phyloP scores from a whole-genome alignment of 2,329 filamentous ascomycete genomes.

The Phyllosticta citribraziliensis region DNA sequence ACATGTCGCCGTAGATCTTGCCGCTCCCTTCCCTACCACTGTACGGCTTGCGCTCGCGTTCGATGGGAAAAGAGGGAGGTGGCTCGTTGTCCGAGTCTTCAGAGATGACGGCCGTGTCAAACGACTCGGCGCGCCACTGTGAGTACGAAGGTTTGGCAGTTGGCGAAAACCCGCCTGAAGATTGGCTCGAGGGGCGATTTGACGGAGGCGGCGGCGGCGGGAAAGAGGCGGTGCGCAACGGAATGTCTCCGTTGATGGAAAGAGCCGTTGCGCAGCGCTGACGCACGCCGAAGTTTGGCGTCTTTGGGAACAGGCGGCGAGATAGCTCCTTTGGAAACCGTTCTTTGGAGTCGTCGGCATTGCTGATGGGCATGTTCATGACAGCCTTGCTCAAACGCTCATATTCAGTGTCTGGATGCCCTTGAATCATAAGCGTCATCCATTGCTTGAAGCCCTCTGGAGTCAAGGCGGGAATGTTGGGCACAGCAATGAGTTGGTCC shows the following conservation, averaged over 20 bases:
- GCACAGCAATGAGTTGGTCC: slow-evolving; percentile 15
- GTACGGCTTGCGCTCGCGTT: slow-evolving; percentile 58
- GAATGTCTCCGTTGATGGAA: slow-evolving; percentile 35
- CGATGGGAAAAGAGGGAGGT: slow-evolving; percentile 43
- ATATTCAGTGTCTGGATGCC: slow-evolving; percentile 67
- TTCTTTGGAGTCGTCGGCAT: slow-evolving; percentile 55
- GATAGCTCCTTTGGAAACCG: slow-evolving; percentile 72
- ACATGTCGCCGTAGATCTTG: slow-evolving; percentile 40
- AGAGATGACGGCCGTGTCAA: slow-evolving; percentile 23
- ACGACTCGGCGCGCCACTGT: slow-evolving; percentile 16
- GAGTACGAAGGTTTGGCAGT: slow-evolving; percentile 20
- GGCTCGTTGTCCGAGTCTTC: slow-evolving; percentile 30
- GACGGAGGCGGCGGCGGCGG: slow-evolving; percentile 14
- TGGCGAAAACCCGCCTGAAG: background rate
- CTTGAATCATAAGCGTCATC: slow-evolving; percentile 62
- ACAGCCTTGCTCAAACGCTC: slow-evolving; percentile 60
- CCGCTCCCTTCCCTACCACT: slow-evolving; percentile 48
- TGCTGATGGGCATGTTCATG: slow-evolving; percentile 59
- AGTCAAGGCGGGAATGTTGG: slow-evolving; percentile 36
- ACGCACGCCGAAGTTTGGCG: slow-evolving; percentile 46
- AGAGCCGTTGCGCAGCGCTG: slow-evolving; percentile 54
- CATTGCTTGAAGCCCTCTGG: slow-evolving; percentile 45
- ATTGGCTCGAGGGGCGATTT: slow-evolving; percentile 9
- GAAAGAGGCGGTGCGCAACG: slow-evolving; percentile 26
- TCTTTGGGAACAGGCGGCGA: slow-evolving; percentile 58